Evolutionary conservation across 2,329 filamentous ascomycete species (phyloP).

Genomic region (Diplodia mutila): DNA sequence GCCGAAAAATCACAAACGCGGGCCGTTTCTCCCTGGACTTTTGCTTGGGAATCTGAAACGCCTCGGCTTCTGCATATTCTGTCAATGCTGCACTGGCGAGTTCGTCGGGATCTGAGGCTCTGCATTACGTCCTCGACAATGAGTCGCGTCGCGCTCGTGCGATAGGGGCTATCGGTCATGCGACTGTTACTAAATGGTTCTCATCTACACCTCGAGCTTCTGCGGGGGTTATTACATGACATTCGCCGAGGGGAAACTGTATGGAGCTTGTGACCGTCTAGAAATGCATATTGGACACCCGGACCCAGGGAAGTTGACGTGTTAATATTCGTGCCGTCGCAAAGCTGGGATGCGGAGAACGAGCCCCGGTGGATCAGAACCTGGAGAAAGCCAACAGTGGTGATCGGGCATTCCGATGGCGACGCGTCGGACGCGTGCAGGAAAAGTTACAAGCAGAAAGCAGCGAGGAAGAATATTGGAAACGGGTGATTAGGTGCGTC

Average conservation of each 20-base stretch:
- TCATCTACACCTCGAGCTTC: neutral
- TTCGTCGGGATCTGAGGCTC: neutral
- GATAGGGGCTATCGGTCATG: neutral
- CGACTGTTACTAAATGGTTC: neutral
- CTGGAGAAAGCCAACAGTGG: neutral
- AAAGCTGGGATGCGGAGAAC: neutral
- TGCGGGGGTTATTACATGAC: neutral
- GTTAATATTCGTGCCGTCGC: no score
- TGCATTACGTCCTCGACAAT: neutral
- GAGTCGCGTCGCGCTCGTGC: no score
- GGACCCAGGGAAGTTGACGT: no score
- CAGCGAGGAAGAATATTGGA: neutral
- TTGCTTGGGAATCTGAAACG: neutral
- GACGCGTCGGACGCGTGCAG: conserved; percentile 3
- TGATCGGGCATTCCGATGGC: conserved; percentile 9
- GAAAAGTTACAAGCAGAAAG: neutral
- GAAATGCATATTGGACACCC: neutral
- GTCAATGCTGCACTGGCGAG: neutral
- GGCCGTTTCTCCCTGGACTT: neutral
- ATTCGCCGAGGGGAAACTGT: neutral
- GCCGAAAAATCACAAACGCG: neutral
- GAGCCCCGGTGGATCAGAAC: neutral
- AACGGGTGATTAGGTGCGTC: neutral
- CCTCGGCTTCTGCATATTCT: neutral
- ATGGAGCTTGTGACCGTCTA: neutral